Evolutionary conservation across 805 yeast genomes (phyloP).

Genomic region (Candida maltosa): DNA sequence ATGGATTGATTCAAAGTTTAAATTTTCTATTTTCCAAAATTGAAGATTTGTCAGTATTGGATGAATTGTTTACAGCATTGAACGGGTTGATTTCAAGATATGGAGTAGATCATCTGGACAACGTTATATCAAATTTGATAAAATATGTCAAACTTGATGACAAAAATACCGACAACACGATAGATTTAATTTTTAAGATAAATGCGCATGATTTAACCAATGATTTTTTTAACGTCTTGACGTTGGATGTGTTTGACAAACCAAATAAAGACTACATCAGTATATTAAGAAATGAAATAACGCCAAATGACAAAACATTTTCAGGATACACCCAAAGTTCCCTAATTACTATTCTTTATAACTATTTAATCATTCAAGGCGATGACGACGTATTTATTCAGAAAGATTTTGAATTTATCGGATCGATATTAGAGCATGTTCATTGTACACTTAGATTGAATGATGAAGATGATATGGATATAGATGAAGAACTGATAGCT

Average conservation of each 20-base stretch:
- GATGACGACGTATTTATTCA: constrained; percentile 9
- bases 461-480: constrained; percentile 16
- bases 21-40: background rate
- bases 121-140: too few relatives aligned
- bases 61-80: too few relatives aligned
- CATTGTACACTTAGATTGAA: constrained; percentile 15
- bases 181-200: too few relatives aligned
- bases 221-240: constrained; percentile 12
- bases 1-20: too few relatives aligned
- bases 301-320: background rate
- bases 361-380: constrained; percentile 15
- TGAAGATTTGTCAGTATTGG: too few relatives aligned
- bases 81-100: too few relatives aligned
- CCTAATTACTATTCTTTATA: constrained; percentile 13
- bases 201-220: too few relatives aligned
- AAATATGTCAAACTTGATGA: too few relatives aligned
- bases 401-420: constrained; percentile 17
- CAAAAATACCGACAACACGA: too few relatives aligned
- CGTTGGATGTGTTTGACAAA: constrained; percentile 8
- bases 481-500: constrained; percentile 9
- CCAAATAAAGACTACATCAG: constrained; percentile 1
- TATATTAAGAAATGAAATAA: constrained; percentile 4
- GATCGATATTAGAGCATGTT: constrained; percentile 13
- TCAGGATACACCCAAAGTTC: background rate
- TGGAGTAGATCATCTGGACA: too few relatives aligned